Evolutionary conservation across 257 asterid species (phyloP), one percentile per base, ranked within the genome.

Genomic region (Gardenia jasminoides): DNA sequence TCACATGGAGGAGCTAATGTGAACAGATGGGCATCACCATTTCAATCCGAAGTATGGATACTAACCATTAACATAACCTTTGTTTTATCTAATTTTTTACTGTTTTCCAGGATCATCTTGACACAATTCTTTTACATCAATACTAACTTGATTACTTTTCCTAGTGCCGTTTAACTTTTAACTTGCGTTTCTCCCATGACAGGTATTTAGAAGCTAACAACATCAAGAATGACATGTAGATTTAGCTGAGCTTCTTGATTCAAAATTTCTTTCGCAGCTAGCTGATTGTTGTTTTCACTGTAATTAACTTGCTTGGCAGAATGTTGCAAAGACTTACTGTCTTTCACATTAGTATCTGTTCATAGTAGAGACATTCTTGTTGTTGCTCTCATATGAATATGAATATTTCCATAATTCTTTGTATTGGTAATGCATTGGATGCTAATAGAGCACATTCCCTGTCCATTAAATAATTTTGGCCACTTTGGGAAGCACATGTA

Each of bases 21-120:
- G 98, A 94, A 89, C 98, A 89, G 94, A 92, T 89, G 99, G 98
- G 89, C 92, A 77, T 89, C 99, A 84, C 95, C 96, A n/a, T 90
- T 92, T 88, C 99, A 92, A 89, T 92, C 99, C 84, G 99, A 96
- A 90, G 99, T 96, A 96, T 85, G 99, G 97, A 96, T 96, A 90
- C 97, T 92, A 88, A 93, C 98, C 90, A 87, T 89, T 96, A 89
- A 92, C 98, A 92, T 91, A 88, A 96, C 97, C 86, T 87, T 86
- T 85, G 84, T 84, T 89, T 81, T 88, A 87, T 91, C 97, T 89
- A 86, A 89, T 95, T 89, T 61, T 85, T 83, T 87, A 81, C 71
- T 80, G 81, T 80, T 89, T 87, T 76, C 68, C 85, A 88, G 85
- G 85, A 89, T 79, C 76, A 84, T 81, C 76, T 82, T 76, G 79